Evolutionary conservation across 371 early-diverging fungal genomes (phyloP).

Genomic region (Mortierella sp.): DNA sequence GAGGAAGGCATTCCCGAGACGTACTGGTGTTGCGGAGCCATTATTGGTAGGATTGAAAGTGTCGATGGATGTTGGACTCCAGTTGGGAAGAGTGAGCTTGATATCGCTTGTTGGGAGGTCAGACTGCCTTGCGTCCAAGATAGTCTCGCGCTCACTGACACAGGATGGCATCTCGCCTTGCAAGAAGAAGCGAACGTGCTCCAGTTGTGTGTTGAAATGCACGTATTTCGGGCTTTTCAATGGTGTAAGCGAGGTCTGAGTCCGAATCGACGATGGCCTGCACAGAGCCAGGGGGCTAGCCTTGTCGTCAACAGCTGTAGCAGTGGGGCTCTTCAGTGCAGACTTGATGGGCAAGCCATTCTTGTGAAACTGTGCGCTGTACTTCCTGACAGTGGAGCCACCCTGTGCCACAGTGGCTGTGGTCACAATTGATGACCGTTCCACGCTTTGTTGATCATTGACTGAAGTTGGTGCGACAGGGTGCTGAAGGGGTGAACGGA

Average conservation of each 20-base stretch:
- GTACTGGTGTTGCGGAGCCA: constrained; percentile 36
- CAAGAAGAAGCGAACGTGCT: constrained; percentile 65
- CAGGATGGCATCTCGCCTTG: constrained; percentile 67
- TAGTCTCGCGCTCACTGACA: constrained; percentile 58
- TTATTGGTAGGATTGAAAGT: constrained; percentile 25
- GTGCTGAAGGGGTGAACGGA: neutral
- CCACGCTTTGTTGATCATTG: neutral
- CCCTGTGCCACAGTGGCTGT: neutral
- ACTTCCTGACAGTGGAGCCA: constrained; percentile 1
- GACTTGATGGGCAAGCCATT: constrained; percentile 36
- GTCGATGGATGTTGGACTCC: constrained; percentile 20
- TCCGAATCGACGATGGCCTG: constrained; percentile 16
- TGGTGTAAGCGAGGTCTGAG: constrained; percentile 56
- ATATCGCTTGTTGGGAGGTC: constrained; percentile 54
- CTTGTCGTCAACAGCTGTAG: neutral
- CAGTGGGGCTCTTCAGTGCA: constrained; percentile 17
- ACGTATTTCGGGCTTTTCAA: constrained; percentile 63
- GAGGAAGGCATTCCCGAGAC: constrained; percentile 35
- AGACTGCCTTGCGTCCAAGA: constrained; percentile 53
- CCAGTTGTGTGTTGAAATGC: constrained; percentile 68
- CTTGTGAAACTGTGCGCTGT: constrained; percentile 31
- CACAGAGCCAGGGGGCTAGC: neutral
- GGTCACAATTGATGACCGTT: constrained; percentile 6
- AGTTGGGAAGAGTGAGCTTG: constrained; percentile 51
- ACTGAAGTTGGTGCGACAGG: constrained; percentile 1